A percentile compares a stretch with the other conserved stretches of the same genome.
Evolutionary conservation across 129 eudicot genomes (phyloP).

Genomic region (Rutidosis leptorrhynchoides): DNA sequence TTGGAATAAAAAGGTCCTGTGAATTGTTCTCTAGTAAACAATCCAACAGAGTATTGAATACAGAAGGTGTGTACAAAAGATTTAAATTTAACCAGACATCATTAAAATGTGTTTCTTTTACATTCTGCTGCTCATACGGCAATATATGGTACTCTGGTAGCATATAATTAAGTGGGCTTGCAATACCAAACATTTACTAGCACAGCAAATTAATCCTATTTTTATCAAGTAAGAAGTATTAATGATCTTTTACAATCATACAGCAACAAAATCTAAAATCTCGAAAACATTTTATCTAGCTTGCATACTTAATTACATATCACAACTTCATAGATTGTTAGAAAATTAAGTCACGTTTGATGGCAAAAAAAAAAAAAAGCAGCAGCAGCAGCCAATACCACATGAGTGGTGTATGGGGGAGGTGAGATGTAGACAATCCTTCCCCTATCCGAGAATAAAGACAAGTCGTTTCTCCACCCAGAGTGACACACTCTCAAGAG

Average conservation of each 20-base stretch:
- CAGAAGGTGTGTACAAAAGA: background rate
- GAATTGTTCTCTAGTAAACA: background rate
- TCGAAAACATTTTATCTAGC: conserved; percentile 13
- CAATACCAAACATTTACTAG: background rate
- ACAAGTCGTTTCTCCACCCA: too few relatives aligned
- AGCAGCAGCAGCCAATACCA: too few relatives aligned
- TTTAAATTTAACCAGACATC: background rate
- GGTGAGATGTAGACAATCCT: too few relatives aligned
- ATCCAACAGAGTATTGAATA: conserved; percentile 3
- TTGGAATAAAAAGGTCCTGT: background rate
- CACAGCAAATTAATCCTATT: conserved; percentile 15
- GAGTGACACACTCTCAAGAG: too few relatives aligned
- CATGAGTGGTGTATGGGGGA: too few relatives aligned
- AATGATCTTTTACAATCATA: conserved; percentile 20
- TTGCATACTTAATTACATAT: conserved; percentile 14
- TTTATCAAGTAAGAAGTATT: conserved; percentile 19
- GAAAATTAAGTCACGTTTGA: conserved; percentile 5
- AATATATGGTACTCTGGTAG: background rate
- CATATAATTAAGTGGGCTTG: too few relatives aligned
- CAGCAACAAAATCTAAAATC: conserved; percentile 6
- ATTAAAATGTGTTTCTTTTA: conserved; percentile 2
- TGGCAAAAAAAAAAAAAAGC: too few relatives aligned
- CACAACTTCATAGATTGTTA: conserved; percentile 5
- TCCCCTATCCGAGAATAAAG: too few relatives aligned
- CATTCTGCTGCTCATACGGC: background rate